A percentile compares a stretch with the other conserved stretches of the same genome.
These are phyloP conservation scores for Phanerochaete carnosa DNA, from an alignment of 768 basidiomycete species.

Conservation along the genomic window DNA sequence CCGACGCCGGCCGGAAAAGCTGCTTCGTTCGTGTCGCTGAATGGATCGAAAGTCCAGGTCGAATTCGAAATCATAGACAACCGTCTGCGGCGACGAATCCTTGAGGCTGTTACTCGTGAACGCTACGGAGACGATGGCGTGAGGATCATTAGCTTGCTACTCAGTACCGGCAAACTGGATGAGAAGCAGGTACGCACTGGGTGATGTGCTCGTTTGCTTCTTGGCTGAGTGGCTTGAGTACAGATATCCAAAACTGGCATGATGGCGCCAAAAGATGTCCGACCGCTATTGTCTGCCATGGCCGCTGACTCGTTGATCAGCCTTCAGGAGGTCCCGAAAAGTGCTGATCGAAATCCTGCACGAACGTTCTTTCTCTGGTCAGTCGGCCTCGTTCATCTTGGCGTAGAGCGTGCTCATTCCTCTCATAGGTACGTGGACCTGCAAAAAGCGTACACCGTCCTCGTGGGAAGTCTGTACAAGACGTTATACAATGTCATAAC, in stretches of 20 bases:
- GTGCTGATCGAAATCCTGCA: slow-evolving; percentile 83
- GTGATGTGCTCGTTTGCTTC: background rate
- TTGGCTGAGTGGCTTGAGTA: background rate
- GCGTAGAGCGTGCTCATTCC: background rate
- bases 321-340: slow-evolving; percentile 90
- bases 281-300: slow-evolving; percentile 74
- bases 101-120: slow-evolving; percentile 80
- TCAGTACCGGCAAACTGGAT: slow-evolving; percentile 87
- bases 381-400: slow-evolving; percentile 8
- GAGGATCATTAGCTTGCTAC: slow-evolving; percentile 72
- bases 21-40: slow-evolving; percentile 68
- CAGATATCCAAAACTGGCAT: slow-evolving; percentile 92
- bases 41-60: slow-evolving; percentile 70
- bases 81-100: slow-evolving; percentile 62
- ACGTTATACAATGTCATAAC: slow-evolving; percentile 82
- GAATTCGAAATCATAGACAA: slow-evolving; percentile 73
- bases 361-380: slow-evolving; percentile 93
- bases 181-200: slow-evolving; percentile 73
- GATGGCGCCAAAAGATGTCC: slow-evolving; percentile 86
- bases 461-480: slow-evolving; percentile 82
- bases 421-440: slow-evolving; percentile 82
- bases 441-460: slow-evolving; percentile 72
- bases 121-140: slow-evolving; percentile 82
- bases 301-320: slow-evolving; percentile 81
- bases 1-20: slow-evolving; percentile 69